phyloP scores from a whole-genome alignment of 2,329 filamentous ascomycete genomes.

The Coniochaeta sp. region DNA sequence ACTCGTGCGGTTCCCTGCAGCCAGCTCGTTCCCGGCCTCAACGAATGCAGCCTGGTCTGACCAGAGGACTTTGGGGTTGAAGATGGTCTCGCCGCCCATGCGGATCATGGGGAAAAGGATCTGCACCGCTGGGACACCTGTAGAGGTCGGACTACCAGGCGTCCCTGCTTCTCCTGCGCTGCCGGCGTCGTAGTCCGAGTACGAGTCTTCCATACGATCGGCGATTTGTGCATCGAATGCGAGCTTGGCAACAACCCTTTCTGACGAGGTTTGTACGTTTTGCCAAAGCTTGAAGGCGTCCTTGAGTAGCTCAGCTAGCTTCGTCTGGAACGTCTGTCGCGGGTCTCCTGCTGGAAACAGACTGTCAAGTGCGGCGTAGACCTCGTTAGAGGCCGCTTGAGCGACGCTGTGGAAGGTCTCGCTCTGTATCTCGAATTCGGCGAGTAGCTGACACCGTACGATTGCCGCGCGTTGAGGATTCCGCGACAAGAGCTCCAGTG shows the following conservation, averaged over 20 bases:
- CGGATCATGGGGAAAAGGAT: background rate
- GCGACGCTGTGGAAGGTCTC: background rate
- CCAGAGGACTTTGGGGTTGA: slow-evolving; percentile 16
- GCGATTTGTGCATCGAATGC: background rate
- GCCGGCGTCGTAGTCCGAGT: background rate
- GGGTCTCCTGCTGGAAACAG: slow-evolving; percentile 2
- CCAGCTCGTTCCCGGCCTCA: slow-evolving; percentile 1
- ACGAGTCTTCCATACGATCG: background rate
- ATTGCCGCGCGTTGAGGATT: slow-evolving; percentile 14
- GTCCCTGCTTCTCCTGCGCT: background rate
- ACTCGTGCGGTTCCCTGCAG: background rate
- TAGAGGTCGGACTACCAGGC: background rate
- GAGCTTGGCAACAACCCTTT: background rate
- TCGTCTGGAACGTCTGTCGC: background rate
- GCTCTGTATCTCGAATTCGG: slow-evolving; percentile 2
- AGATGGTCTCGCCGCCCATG: slow-evolving; percentile 1
- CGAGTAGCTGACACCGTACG: slow-evolving; percentile 20
- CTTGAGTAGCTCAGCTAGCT: slow-evolving; percentile 14
- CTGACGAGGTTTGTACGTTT: background rate
- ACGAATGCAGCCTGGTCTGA: slow-evolving; percentile 12
- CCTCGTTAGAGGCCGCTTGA: background rate
- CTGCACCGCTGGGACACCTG: background rate
- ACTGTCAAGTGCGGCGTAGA: background rate
- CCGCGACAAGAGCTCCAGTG: slow-evolving; percentile 15
- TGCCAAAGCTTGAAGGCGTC: background rate